phyloP scores from a whole-genome alignment of 2,329 filamentous ascomycete species.

The Sphaerulina populicola region DNA sequence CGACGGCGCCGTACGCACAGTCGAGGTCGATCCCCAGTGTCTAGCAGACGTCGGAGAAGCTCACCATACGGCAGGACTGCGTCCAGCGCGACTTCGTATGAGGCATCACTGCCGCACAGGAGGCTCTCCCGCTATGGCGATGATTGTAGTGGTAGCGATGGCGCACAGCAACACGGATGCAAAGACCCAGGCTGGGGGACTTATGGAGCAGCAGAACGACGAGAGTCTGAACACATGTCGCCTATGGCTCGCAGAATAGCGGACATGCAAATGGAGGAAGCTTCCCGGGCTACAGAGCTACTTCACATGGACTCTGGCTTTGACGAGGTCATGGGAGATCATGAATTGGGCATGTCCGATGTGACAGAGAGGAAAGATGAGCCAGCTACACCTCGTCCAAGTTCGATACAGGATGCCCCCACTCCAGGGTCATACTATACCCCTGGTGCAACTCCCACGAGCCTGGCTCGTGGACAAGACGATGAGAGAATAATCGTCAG shows the following conservation, averaged over 20 bases:
- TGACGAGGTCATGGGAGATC: conserved; percentile 37
- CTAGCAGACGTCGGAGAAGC: conserved; percentile 27
- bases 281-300: conserved; percentile 6
- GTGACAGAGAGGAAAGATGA: neutral
- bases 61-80: conserved; percentile 31
- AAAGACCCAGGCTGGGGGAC: neutral
- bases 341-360: conserved; percentile 2
- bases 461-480: neutral
- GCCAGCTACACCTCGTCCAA: conserved; percentile 4
- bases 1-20: conserved; percentile 19
- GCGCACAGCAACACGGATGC: conserved; percentile 5
- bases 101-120: conserved; percentile 7
- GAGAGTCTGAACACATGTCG: neutral
- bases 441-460: conserved; percentile 1
- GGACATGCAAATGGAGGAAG: neutral
- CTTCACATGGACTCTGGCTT: conserved; percentile 35
- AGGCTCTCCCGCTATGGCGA: neutral
- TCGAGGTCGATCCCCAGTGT: conserved; percentile 32
- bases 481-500: neutral
- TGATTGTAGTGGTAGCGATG: conserved; percentile 3
- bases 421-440: conserved; percentile 7
- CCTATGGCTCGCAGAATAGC: neutral
- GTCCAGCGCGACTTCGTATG: conserved; percentile 27
- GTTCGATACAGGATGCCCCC: conserved; percentile 1
- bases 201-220: neutral